Conservation (phyloP, 225 moss, liverwort and hornwort genomes). For the Physcomitrellopsis africana region DNA sequence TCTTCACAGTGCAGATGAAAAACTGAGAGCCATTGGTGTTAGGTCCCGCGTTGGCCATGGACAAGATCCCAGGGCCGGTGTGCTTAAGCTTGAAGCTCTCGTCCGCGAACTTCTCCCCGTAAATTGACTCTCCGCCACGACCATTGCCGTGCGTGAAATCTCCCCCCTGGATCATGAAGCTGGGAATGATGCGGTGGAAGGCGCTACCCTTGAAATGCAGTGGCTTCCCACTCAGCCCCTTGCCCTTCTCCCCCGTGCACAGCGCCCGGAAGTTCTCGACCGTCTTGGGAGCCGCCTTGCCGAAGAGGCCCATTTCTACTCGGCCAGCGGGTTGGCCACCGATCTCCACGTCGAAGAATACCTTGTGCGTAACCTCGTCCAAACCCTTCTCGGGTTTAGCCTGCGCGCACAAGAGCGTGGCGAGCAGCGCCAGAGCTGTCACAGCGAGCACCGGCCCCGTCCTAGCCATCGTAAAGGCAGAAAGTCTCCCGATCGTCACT, state of each 20-base stretch:
- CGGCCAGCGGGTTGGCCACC: constrained; percentile 60
- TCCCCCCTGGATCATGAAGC: constrained; percentile 97
- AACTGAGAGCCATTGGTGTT: constrained; percentile 96
- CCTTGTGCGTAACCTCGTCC: constrained; percentile 78
- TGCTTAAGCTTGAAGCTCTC: constrained; percentile 97
- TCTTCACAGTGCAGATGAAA: constrained; percentile 92
- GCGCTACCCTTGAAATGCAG: constrained; percentile 64
- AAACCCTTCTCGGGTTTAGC: constrained; percentile 56
- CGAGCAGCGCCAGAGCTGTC: constrained; percentile 31
- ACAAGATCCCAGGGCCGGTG: constrained; percentile 79
- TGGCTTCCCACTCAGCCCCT: constrained; percentile 45
- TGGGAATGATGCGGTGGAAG: constrained; percentile 91
- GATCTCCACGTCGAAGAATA: constrained; percentile 86
- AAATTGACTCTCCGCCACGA: constrained; percentile 90
- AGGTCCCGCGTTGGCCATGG: constrained; percentile 93
- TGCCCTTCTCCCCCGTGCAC: constrained; percentile 54
- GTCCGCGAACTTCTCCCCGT: constrained; percentile 85
- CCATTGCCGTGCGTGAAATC: constrained; percentile 91
- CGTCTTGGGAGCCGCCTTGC: constrained; percentile 86
- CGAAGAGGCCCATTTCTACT: constrained; percentile 79
- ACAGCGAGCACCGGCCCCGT: constrained; percentile 37
- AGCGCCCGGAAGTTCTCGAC: constrained; percentile 65
- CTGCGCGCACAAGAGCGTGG: constrained; percentile 34
- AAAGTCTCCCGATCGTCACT: too few relatives aligned
- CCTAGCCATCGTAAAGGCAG: constrained; percentile 33